Base-by-base conservation (phyloP, 148 eudicot genomes). In the Polygonum aviculare region DNA sequence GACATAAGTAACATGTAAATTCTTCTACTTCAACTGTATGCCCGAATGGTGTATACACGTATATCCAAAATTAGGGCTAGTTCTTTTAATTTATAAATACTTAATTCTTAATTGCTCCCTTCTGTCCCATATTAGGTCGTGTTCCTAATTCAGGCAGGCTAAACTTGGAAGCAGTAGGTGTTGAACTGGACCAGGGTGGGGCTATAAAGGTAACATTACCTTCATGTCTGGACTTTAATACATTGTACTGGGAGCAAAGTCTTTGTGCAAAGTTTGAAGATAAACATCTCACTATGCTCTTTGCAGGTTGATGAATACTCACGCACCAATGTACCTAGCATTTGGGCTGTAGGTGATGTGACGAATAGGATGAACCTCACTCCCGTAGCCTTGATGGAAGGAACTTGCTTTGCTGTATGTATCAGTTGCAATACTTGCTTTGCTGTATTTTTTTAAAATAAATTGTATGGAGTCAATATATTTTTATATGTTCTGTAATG, bases 321-420 rank as follows among this genome's bases (percentile, higher is more conserved):
- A 31, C 86, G 82, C 44, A 90, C 97, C 74, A 92, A 74, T 74
- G 70, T 95, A 72, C 96, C 99, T 38, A 92, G 91, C 84, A 92
- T 95, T 79, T 95, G 94, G 96, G 99, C 99, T 22, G 80, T 95
- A 70, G 99, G 99, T 69, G 99, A 95, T 84, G 99, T 92, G 63
- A 95, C 99, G 26, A 93, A 95, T 78, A 90, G 99, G 84, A 71
- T 90, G 70, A 94, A 94, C 81, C 78, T 94, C 76, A 94, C 98
- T 74, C 98, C 98, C 47, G 98, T 94, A 84, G 98, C 98, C 76
- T 87, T 95, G 83, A 90, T 92, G 97, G 99, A 95, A 85, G 99
- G 97, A 83, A 87, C 93, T 60, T 87, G 83, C 72, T 95, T 95
- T 82, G 93, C 99, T 14, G 99, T 95, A 89, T 74, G 91, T 12